Evolutionary conservation across 23 red algal species (phyloP).

Genomic region (Gracilaria vermiculophylla): DNA sequence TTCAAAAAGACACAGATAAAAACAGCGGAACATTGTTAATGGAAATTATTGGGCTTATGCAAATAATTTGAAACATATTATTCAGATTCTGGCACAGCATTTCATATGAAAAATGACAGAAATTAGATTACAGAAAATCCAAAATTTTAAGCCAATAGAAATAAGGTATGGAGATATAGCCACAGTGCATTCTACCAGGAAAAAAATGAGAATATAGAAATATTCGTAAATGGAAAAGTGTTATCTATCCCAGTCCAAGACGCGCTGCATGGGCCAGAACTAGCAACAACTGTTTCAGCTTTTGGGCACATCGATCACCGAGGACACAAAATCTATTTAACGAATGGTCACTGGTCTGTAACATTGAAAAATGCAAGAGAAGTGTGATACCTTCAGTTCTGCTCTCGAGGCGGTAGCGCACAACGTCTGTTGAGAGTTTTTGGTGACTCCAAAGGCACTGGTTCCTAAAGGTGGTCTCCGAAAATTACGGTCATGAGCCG

Average conservation of each 20-base stretch:
- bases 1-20: not conserved
- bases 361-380: not conserved
- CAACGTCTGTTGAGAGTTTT: too few relatives aligned
- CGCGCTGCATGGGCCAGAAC: not conserved
- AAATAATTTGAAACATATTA: not conserved
- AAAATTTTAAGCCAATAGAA: not conserved
- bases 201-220: not conserved
- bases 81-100: slow-evolving; percentile 8
- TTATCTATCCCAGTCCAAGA: not conserved
- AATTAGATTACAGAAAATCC: not conserved
- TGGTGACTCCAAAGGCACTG: too few relatives aligned
- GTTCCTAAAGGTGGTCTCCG: too few relatives aligned
- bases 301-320: not conserved
- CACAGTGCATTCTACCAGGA: not conserved
- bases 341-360: not conserved
- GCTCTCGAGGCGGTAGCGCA: too few relatives aligned
- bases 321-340: not conserved
- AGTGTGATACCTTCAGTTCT: too few relatives aligned
- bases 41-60: not conserved
- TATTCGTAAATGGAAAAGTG: not conserved
- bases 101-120: slow-evolving; percentile 1
- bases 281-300: not conserved
- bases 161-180: not conserved
- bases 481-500: too few relatives aligned
- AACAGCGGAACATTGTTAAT: not conserved